Conservation (phyloP, 768 basidiomycete species). For the Dentipellis sp. region DNA sequence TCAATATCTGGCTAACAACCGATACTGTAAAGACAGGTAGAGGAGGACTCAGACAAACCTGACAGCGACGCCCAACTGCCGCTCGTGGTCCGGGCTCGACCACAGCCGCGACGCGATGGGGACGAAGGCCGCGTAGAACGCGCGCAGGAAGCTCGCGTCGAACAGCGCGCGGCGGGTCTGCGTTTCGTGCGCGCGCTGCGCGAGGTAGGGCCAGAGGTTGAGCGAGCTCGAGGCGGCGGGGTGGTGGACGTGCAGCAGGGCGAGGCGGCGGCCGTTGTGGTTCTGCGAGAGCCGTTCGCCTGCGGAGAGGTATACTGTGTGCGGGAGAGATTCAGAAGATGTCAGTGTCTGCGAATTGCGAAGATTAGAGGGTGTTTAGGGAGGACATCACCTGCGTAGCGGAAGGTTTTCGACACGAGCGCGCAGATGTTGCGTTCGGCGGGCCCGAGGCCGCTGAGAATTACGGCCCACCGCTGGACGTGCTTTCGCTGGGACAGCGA, state of each 20-base stretch:
- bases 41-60: constrained; percentile 31
- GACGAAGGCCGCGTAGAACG: constrained; percentile 21
- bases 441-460: constrained; percentile 39
- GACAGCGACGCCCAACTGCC: constrained; percentile 46
- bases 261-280: constrained; percentile 44
- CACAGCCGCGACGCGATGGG: constrained; percentile 41
- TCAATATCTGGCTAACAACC: background rate
- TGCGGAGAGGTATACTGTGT: constrained; percentile 57
- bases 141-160: constrained; percentile 40
- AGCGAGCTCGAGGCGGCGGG: constrained; percentile 25
- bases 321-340: background rate
- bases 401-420: constrained; percentile 50
- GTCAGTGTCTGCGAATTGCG: background rate
- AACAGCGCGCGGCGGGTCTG: constrained; percentile 28
- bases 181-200: constrained; percentile 37
- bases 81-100: constrained; percentile 48
- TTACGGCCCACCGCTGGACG: constrained; percentile 41
- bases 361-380: background rate
- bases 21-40: background rate
- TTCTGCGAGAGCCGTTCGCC: constrained; percentile 32
- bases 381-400: constrained; percentile 47
- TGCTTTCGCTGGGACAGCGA: constrained; percentile 47
- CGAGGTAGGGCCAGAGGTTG: constrained; percentile 70
- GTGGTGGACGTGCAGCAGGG: constrained; percentile 27
- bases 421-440: constrained; percentile 35